phyloP scores from a whole-genome alignment of 306 rosid genomes.

The Rosa rugosa region DNA sequence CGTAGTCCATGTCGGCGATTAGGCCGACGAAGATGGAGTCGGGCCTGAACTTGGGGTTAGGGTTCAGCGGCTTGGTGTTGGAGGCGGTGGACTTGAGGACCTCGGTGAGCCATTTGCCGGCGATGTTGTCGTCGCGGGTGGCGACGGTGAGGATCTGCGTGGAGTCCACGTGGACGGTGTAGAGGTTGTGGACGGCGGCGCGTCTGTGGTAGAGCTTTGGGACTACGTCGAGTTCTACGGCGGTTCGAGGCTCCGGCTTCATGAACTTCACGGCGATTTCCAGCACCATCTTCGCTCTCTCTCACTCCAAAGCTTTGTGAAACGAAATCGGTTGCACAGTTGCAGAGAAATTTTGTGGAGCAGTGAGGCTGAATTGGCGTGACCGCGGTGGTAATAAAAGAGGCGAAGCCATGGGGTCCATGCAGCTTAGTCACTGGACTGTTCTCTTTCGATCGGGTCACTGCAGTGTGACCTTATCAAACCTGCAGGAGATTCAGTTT shows the following conservation, averaged over 20 bases:
- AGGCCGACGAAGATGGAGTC: conserved; percentile 21
- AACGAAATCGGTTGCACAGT: not conserved
- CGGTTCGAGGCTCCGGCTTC: too few species aligned
- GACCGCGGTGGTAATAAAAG: not conserved
- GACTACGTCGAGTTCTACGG: too few species aligned
- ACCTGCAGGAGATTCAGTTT: not conserved
- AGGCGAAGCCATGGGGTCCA: not conserved
- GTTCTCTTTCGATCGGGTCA: not conserved
- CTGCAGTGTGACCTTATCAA: not conserved
- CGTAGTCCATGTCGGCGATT: not conserved
- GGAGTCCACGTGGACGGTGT: conserved; percentile 21
- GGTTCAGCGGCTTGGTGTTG: not conserved
- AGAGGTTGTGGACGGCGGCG: not conserved
- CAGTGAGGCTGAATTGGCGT: not conserved
- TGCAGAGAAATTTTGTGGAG: not conserved
- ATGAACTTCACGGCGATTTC: not conserved
- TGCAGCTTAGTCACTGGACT: not conserved
- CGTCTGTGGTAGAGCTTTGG: not conserved
- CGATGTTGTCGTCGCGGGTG: not conserved
- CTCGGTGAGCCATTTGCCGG: conserved; percentile 19
- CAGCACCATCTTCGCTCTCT: conserved; percentile 13
- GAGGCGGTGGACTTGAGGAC: conserved; percentile 11
- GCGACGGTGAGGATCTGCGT: conserved; percentile 33
- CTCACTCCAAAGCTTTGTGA: not conserved
- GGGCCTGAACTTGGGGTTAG: not conserved